Conservation (phyloP, 225 moss, liverwort and hornwort species). For the Rhytidiadelphus loreus region DNA sequence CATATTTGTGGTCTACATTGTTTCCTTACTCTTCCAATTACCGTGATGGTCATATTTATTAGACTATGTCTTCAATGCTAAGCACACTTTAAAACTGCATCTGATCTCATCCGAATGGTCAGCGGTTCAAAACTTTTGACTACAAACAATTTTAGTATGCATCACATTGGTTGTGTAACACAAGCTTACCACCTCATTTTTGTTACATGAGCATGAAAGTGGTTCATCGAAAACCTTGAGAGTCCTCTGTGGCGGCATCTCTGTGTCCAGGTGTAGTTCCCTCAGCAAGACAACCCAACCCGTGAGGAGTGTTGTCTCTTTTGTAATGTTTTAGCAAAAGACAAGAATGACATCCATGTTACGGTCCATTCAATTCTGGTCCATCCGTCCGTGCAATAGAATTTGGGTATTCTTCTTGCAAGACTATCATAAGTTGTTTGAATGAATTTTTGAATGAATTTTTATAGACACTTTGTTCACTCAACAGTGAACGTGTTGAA, state of each 20-base stretch:
- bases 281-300: too few relatives aligned
- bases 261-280: background rate
- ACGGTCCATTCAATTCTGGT: background rate
- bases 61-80: too few relatives aligned
- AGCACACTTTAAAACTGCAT: too few relatives aligned
- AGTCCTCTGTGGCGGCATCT: too few relatives aligned
- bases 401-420: background rate
- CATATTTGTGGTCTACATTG: too few relatives aligned
- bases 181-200: background rate
- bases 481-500: background rate
- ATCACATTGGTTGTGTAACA: too few relatives aligned
- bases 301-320: background rate
- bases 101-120: too few relatives aligned
- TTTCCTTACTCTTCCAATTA: too few relatives aligned
- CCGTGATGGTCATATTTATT: too few relatives aligned
- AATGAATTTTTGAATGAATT: background rate
- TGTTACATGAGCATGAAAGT: background rate
- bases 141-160: too few relatives aligned
- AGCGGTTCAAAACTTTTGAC: too few relatives aligned
- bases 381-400: background rate
- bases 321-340: background rate
- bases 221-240: background rate
- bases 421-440: background rate
- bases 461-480: background rate
- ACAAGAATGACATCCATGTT: background rate